These are phyloP conservation scores for Anthracocystis walkeri DNA, from an alignment of 1,284 basidiomycete species.

Conservation along the genomic window DNA sequence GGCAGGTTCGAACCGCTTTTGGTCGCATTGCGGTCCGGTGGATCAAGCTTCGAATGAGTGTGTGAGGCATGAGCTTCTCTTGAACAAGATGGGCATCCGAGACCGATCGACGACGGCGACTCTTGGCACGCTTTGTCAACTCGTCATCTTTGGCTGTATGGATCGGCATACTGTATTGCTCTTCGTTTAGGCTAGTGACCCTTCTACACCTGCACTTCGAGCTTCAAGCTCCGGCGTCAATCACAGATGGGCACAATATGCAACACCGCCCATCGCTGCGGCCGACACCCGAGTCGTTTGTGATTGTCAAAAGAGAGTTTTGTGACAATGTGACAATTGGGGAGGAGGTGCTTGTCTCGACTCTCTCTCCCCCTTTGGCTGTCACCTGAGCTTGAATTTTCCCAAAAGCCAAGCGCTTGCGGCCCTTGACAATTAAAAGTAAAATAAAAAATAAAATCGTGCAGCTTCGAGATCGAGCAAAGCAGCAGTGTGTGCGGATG, in stretches of 20 bases:
- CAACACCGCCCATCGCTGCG: conserved; percentile 2
- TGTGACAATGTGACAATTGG: no score
- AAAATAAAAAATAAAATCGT: no score
- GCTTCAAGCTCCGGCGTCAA: background rate
- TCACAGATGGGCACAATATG: background rate
- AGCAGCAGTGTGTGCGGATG: no score
- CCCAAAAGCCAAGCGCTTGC: no score
- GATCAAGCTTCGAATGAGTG: background rate
- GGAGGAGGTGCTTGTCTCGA: background rate
- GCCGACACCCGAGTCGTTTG: background rate
- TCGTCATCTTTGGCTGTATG: background rate
- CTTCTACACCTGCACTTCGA: background rate
- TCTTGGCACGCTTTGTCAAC: conserved; percentile 3
- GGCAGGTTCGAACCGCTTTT: background rate
- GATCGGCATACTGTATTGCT: background rate
- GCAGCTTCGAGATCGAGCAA: no score
- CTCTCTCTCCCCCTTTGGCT: background rate
- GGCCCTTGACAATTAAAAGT: no score
- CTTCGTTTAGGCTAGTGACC: background rate
- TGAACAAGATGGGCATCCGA: background rate
- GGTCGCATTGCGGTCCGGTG: background rate
- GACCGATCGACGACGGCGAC: conserved; percentile 6
- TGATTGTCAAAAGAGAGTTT: background rate
- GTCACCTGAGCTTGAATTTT: no score
- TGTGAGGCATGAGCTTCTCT: no score